Evolutionary conservation across 202 grass and related monocot genomes (phyloP), one percentile per base, ranked within the genome.

Genomic region (Schoenoplectus tabernaemontani): DNA sequence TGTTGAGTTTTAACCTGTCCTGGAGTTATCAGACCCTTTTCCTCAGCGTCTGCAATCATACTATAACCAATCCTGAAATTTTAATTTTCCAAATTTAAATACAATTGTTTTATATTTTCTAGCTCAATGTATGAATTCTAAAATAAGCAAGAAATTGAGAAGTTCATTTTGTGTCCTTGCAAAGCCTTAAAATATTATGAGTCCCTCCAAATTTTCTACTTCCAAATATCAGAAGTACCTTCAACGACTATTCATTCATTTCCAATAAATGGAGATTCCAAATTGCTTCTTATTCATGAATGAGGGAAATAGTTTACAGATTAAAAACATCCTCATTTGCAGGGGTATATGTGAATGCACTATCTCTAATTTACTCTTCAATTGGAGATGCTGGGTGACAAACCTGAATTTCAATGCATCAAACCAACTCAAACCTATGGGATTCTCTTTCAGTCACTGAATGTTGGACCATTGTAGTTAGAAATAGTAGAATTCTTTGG

Each of bases 41-140:
- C 83, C 81, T 91, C 86, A 23, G 89, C 89, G 79, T 91, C 86
- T 22, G 69, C 38, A 48, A 88, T 91, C 89, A 91, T 91, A 43
- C 89, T 91, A 50, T 91, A 88, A 16, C 86, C 89, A 37, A 91
- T 88, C 83, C 89, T 87, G 78, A 30, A 30, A 74, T 37, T 15
- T 3, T 33, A 68, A 37, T 38, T 57, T 23, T 3, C 9, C 50
- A 63, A 9, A 77, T 56, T 56, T 33, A 68, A 79, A 5, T 4
- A 69, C 43, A 11, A 54, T 75, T 42, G 8, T 23, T 24, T 37
- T 5, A 11, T n/a, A 80, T 64, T 13, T 32, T 64, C 54, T 46
- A 24, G 12, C 23, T 62, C 19, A 62, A 36, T 22, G 32, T 26
- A 33, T 63, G 10, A 48, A 62, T 36, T 33, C 22, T 11, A 44